These are phyloP conservation scores for Eleusine indica DNA, from an alignment of 176 grass and related monocot species.

Conservation along the genomic window DNA sequence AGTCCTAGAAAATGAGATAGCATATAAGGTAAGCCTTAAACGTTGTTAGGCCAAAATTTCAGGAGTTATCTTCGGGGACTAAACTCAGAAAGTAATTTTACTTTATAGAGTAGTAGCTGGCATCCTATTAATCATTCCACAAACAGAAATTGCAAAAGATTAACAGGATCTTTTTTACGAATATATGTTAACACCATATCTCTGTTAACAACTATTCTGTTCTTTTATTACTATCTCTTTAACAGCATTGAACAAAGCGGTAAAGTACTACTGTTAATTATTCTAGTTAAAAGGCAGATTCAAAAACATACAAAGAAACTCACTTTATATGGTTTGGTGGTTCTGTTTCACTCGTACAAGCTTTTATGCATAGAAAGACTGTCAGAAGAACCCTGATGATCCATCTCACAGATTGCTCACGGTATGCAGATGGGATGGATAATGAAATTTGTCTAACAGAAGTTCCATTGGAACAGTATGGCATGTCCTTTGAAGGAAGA, in stretches of 20 bases:
- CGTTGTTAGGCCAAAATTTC: neutral
- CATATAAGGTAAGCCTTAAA: neutral
- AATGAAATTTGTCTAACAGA: slow-evolving; percentile 56
- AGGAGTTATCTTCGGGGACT: slow-evolving; percentile 44
- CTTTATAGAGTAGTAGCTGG: neutral
- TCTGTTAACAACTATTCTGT: too few relatives aligned
- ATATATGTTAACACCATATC: neutral
- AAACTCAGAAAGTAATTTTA: slow-evolving; percentile 19
- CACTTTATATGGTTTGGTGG: slow-evolving; percentile 87
- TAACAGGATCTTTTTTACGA: neutral
- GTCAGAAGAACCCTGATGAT: slow-evolving; percentile 89
- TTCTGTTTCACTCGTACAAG: slow-evolving; percentile 73
- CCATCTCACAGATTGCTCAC: slow-evolving; percentile 92
- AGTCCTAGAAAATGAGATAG: slow-evolving; percentile 60
- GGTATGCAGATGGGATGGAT: slow-evolving; percentile 77
- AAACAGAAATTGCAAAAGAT: slow-evolving; percentile 21
- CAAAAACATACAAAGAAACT: slow-evolving; percentile 26
- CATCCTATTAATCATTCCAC: slow-evolving; percentile 29
- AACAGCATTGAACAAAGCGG: slow-evolving; percentile 4
- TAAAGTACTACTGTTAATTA: slow-evolving; percentile 7
- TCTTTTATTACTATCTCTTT: neutral
- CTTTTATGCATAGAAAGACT: slow-evolving; percentile 93
- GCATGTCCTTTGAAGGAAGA: slow-evolving; percentile 64
- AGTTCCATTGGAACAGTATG: slow-evolving; percentile 51
- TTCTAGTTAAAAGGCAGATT: slow-evolving; percentile 14